A percentile compares a stretch with the other conserved stretches of the same genome.
phyloP scores from a whole-genome alignment of 2,329 filamentous ascomycete genomes.

The Colletotrichum melonis region DNA sequence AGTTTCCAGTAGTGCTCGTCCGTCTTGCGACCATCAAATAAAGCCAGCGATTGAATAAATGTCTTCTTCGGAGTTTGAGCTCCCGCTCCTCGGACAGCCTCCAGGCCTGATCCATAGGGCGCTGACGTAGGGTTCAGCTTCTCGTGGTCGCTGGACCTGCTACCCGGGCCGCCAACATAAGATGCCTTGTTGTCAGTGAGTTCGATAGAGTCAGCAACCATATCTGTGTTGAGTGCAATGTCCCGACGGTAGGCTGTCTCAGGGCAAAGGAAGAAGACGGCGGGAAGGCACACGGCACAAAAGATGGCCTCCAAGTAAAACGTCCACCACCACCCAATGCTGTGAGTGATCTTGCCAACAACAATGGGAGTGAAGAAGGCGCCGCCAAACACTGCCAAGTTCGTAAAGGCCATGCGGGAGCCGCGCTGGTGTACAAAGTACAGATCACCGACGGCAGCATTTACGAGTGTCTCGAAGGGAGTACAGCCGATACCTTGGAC shows the following conservation, averaged over 20 bases:
- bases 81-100: slow-evolving; percentile 27
- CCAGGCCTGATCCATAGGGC: background rate
- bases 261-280: slow-evolving; percentile 82
- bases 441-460: slow-evolving; percentile 88
- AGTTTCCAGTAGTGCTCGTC: slow-evolving; percentile 77
- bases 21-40: slow-evolving; percentile 86
- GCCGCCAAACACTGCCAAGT: slow-evolving; percentile 68
- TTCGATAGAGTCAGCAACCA: slow-evolving; percentile 51
- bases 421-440: slow-evolving; percentile 90
- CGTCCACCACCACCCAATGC: slow-evolving; percentile 85
- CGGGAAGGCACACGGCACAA: slow-evolving; percentile 74
- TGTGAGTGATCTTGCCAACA: slow-evolving; percentile 84
- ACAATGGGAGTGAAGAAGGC: slow-evolving; percentile 83
- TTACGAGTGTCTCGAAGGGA: slow-evolving; percentile 90
- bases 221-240: slow-evolving; percentile 76
- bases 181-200: background rate
- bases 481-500: slow-evolving; percentile 89
- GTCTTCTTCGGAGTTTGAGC: slow-evolving; percentile 62
- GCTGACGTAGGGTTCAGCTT: background rate
- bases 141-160: background rate
- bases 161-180: background rate
- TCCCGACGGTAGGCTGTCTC: slow-evolving; percentile 81
- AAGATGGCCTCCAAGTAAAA: slow-evolving; percentile 94
- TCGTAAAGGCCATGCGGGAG: slow-evolving; percentile 84
- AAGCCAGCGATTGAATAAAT: slow-evolving; percentile 69